Base-by-base conservation (phyloP, 2,329 filamentous ascomycete species). In the Fusarium illudens region DNA sequence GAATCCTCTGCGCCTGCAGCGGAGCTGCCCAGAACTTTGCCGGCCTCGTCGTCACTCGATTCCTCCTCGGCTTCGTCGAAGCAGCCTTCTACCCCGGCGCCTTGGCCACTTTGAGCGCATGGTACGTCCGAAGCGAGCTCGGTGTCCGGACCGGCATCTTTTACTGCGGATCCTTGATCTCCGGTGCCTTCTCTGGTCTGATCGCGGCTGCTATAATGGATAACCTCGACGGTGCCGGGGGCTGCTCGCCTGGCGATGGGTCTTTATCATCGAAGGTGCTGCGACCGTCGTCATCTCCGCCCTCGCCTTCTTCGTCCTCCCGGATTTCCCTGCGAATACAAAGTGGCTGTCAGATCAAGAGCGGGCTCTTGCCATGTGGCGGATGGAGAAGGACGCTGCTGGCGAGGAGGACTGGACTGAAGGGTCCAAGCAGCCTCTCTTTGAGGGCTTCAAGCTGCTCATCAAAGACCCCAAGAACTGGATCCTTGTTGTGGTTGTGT, bases 91-190 rank as follows among this genome's bases (percentile, higher is more conserved):
- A 84, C 52, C 80, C 83, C 0, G 83, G 84, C 0, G 81, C 82
- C 0, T 81, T 86, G 0, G 85, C 84, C 48, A 63, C 86, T 39
- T 53, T 77, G 19, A 68, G 84, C 0, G 74, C 84, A 0, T 86
- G 86, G 64, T 92, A 92, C 71, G 91, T 88, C 0, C 83, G 89
- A 19, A 87, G 87, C 68, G 90, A 91, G 72, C 78, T 90, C 0
- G 87, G 84, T 3, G 81, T 89, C n/a, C 82, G 89, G 15, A 90
- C 88, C 20, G 86, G 87, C 11, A 81, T 90, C 9, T 80, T 80
- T 1, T 80, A 84, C 59, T 87, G 87, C 0, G 90, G 89, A 0
- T 87, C 88, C 6, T 80, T 92, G 11, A 83, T 92, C 6, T 89
- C 87, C 0, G 89, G 89, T 1, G 89, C 90, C 0, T 92, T 92